A percentile compares a stretch with the other conserved stretches of the same genome.
Evolutionary conservation across 139 green algal species (phyloP).

Genomic region (Tetradesmus obliquus): DNA sequence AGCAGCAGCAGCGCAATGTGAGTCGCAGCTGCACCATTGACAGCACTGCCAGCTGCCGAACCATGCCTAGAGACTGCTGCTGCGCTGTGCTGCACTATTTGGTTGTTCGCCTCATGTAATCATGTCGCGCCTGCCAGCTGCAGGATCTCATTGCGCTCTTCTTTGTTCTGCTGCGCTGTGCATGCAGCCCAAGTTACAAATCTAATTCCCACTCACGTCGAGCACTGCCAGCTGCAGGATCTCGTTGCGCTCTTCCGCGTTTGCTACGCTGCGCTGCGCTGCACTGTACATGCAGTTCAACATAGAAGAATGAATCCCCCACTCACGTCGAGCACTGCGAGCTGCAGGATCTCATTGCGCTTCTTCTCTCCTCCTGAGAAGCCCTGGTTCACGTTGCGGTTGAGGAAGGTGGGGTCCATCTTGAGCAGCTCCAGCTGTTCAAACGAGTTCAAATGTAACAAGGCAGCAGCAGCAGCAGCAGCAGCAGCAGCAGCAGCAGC

Average conservation of each 20-base stretch:
- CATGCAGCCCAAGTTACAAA: not conserved
- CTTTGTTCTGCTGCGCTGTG: not conserved
- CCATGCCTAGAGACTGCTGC: constrained; percentile 90
- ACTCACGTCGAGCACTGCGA: constrained; percentile 92
- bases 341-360: constrained; percentile 96
- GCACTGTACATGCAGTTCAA: too few species aligned
- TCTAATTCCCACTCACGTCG: constrained; percentile 63
- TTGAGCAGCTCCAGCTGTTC: constrained; percentile 92
- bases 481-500: not conserved
- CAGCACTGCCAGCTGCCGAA: constrained; percentile 94
- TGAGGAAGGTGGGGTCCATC: constrained; percentile 97
- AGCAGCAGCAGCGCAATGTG: not conserved
- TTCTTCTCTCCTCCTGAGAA: constrained; percentile 99
- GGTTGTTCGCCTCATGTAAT: not conserved
- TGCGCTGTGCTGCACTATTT: too few species aligned
- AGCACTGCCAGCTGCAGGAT: constrained; percentile 96
- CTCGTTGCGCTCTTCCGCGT: constrained; percentile 90
- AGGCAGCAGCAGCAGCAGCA: not conserved
- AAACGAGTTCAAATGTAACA: not conserved
- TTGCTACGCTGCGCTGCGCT: too few species aligned
- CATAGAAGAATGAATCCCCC: too few species aligned
- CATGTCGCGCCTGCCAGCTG: constrained; percentile 94
- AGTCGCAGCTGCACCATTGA: not conserved
- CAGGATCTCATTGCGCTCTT: constrained; percentile 95
- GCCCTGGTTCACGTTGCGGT: constrained; percentile 98